Evolutionary conservation across 331 rosid genomes (phyloP), one percentile per base, ranked within the genome.

Genomic region (Quercus lobata): DNA sequence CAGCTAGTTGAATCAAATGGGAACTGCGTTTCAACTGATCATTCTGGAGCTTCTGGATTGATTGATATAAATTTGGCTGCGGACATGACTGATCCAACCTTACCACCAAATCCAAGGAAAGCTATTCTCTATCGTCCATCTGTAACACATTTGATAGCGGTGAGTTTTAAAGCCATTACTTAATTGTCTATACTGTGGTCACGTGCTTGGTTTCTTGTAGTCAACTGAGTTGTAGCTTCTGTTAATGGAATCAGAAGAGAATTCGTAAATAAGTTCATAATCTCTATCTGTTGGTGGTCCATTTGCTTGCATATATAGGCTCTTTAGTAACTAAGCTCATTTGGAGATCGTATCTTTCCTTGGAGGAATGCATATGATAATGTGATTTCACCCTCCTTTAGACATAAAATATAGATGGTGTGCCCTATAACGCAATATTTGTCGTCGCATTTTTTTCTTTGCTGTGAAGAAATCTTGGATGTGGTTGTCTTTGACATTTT

Each of bases 101-200:
- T 86, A 82, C 97, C 97, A 65, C 88, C 95, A 83, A 96, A 93
- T 82, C 97, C 98, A 73, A 93, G 93, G 87, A 96, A 96, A 84
- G 98, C 97, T 66, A 83, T 89, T 85, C 88, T 96, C 73, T 92
- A 96, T 81, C 97, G 91, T 80, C 99, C 98, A 62, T 87, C 93
- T 49, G 97, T 90, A 79, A 93, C 99, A 57, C 97, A 96, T 74
- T 81, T 96, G 83, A 88, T 96, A 76, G 97, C 98, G 46, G 99
- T 96, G 84, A 93, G 99, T 91, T 66, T 78, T 80, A 70, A 57
- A 44, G 63, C 56, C 74, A 27, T 76, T 12, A 29, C 14, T 21
- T 52, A 17, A 30, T 49, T 58, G 18, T 68, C 37, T 68, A 34
- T 35, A 1, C 37, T 63, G 69, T 54, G 34, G 44, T 19, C 58